phyloP scores from a whole-genome alignment of 305 asterid genomes.

The Striga hermonthica region DNA sequence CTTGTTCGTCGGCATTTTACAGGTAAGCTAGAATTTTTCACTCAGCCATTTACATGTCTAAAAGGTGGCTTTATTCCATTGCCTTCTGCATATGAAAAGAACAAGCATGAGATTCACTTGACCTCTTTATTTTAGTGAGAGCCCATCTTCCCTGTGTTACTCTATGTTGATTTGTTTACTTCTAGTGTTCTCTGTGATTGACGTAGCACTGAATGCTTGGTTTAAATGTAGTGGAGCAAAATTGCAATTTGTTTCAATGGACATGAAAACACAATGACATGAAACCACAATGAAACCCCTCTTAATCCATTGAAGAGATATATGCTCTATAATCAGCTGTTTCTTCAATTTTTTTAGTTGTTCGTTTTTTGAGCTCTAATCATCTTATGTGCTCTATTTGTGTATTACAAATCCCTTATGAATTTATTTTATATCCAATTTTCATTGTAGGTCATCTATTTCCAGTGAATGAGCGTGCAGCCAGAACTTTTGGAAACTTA shows the following conservation, averaged over 20 bases:
- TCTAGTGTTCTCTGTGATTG: slow-evolving; percentile 13
- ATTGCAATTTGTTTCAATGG: slow-evolving; percentile 19
- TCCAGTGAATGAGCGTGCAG: slow-evolving; percentile 89
- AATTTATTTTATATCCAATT: slow-evolving; percentile 13
- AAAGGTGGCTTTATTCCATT: slow-evolving; percentile 17
- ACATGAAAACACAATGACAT: slow-evolving; percentile 24
- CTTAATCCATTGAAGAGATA: slow-evolving; percentile 12
- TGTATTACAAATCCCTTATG: slow-evolving; percentile 20
- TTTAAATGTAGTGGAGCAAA: slow-evolving; percentile 15
- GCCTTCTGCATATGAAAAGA: slow-evolving; percentile 17
- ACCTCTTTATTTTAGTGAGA: slow-evolving; percentile 26
- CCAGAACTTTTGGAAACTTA: slow-evolving; percentile 81
- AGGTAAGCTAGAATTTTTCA: slow-evolving; percentile 40
- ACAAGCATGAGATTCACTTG: slow-evolving; percentile 19
- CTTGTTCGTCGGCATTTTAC: slow-evolving; percentile 82
- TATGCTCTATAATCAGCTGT: slow-evolving; percentile 3
- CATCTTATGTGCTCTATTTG: slow-evolving; percentile 14
- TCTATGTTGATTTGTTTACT: slow-evolving; percentile 2
- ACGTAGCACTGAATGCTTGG: slow-evolving; percentile 18
- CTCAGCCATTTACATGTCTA: neutral
- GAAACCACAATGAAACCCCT: slow-evolving; percentile 19
- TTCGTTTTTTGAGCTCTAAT: slow-evolving; percentile 1
- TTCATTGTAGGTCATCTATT: slow-evolving; percentile 63
- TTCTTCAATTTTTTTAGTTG: slow-evolving; percentile 21
- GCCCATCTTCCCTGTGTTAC: slow-evolving; percentile 3